Evolutionary conservation across 768 basidiomycete genomes (phyloP).

Genomic region (Auriculariales sp.): DNA sequence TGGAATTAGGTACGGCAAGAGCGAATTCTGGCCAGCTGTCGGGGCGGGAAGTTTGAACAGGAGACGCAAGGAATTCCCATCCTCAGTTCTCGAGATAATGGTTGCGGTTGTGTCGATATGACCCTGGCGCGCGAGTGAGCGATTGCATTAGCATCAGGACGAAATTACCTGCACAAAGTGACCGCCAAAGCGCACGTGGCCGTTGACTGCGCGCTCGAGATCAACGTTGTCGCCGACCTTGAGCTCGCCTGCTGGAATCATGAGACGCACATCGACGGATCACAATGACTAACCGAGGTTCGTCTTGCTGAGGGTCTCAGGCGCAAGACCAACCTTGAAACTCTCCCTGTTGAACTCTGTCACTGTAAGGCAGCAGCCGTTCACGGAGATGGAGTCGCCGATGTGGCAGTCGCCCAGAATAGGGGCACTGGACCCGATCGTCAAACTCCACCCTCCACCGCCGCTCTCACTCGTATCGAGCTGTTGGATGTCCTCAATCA

Average conservation of each 20-base stretch:
- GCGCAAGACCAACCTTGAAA: constrained; percentile 92
- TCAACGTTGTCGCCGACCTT: constrained; percentile 72
- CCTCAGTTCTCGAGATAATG: constrained; percentile 44
- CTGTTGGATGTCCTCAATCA: constrained; percentile 40
- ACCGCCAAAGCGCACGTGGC: constrained; percentile 84
- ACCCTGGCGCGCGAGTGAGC: constrained; percentile 37
- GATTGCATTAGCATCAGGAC: background rate
- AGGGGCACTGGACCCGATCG: constrained; percentile 50
- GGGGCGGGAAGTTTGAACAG: constrained; percentile 60
- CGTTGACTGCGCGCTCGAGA: constrained; percentile 88
- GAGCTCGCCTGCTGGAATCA: constrained; percentile 43
- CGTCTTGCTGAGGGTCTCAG: constrained; percentile 84
- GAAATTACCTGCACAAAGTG: constrained; percentile 83
- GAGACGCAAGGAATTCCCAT: constrained; percentile 82
- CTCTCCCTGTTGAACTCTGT: constrained; percentile 70
- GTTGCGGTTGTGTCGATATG: constrained; percentile 87
- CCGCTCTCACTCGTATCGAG: constrained; percentile 37
- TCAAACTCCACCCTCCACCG: constrained; percentile 60
- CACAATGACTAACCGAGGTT: constrained; percentile 53
- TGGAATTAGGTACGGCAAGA: constrained; percentile 72
- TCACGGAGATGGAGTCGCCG: constrained; percentile 89
- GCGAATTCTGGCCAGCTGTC: constrained; percentile 40
- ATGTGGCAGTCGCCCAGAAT: constrained; percentile 82
- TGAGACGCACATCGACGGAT: background rate
- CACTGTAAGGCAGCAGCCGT: constrained; percentile 83